Conservation (phyloP, 495 filamentous ascomycete genomes). For the Beverwykella pulmonaria region DNA sequence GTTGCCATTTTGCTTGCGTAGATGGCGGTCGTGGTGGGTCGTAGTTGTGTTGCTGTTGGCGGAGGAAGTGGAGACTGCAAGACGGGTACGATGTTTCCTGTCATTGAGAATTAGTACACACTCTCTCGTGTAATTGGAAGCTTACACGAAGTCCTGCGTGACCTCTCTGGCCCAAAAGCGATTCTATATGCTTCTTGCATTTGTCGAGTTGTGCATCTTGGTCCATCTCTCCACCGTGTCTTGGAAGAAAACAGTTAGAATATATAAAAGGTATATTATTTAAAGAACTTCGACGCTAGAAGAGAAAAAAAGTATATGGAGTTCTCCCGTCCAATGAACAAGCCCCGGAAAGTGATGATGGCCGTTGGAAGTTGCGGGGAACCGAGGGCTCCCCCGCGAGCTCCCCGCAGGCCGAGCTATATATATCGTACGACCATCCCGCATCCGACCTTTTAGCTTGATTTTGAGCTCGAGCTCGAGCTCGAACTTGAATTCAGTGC, state of each 20-base stretch:
- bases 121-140: background rate
- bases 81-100: slow-evolving; percentile 27
- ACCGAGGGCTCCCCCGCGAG: slow-evolving; percentile 1
- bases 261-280: too few relatives aligned
- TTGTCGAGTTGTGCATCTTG: background rate
- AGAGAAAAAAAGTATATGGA: too few relatives aligned
- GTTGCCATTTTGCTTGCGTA: background rate
- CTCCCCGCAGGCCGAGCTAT: background rate
- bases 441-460: too few relatives aligned
- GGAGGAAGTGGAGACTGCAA: slow-evolving; percentile 18
- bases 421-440: background rate
- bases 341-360: background rate
- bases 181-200: slow-evolving; percentile 19
- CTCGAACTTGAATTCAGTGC: too few relatives aligned
- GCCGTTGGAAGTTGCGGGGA: slow-evolving; percentile 10
- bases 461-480: too few relatives aligned
- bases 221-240: background rate
- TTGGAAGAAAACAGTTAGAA: too few relatives aligned
- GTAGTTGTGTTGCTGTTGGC: background rate
- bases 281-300: too few relatives aligned
- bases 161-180: slow-evolving; percentile 2
- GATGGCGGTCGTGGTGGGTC: background rate
- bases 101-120: background rate
- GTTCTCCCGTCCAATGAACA: background rate
- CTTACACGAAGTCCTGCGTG: slow-evolving; percentile 1